Percentiles rank a stretch among this genome's conserved stretches.
Evolutionary conservation across 148 eudicot genomes (phyloP).

Genomic region (Nepenthes gracilis): DNA sequence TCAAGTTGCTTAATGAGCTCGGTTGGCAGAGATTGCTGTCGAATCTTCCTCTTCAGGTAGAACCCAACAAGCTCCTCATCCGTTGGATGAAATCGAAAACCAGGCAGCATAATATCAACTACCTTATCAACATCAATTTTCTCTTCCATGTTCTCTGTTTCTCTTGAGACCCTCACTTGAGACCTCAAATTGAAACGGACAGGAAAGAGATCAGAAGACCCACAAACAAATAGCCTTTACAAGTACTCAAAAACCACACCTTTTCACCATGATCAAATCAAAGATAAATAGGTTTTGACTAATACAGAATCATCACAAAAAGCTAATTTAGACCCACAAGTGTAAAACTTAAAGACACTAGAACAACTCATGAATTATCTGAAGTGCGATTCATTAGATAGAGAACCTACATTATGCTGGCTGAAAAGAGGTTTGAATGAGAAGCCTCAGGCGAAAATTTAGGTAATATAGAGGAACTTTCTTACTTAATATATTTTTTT

Average conservation of each 20-base stretch:
- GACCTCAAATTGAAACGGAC: neutral
- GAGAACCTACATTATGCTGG: neutral
- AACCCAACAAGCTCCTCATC: conserved; percentile 67
- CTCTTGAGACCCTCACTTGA: neutral
- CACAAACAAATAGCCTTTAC: conserved; percentile 1
- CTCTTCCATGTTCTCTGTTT: conserved; percentile 22
- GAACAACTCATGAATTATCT: neutral
- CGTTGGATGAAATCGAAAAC: conserved; percentile 68
- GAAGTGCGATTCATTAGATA: neutral
- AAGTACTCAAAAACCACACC: too few species aligned
- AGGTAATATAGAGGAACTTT: too few species aligned
- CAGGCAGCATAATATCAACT: conserved; percentile 48
- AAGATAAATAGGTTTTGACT: too few species aligned
- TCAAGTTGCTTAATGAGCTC: conserved; percentile 68
- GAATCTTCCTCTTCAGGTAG: conserved; percentile 49
- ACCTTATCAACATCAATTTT: conserved; percentile 23
- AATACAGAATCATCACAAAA: conserved; percentile 8
- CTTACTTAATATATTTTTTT: too few species aligned
- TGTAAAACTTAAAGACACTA: conserved; percentile 2
- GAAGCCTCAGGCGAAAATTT: too few species aligned
- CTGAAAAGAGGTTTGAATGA: conserved; percentile 1
- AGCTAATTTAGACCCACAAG: conserved; percentile 7
- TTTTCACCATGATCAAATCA: too few species aligned
- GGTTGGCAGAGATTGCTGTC: conserved; percentile 33
- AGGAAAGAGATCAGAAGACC: neutral